Evolutionary conservation across 2,329 filamentous ascomycete genomes (phyloP), one percentile per base, ranked within the genome.

Genomic region (Neurospora sp.): DNA sequence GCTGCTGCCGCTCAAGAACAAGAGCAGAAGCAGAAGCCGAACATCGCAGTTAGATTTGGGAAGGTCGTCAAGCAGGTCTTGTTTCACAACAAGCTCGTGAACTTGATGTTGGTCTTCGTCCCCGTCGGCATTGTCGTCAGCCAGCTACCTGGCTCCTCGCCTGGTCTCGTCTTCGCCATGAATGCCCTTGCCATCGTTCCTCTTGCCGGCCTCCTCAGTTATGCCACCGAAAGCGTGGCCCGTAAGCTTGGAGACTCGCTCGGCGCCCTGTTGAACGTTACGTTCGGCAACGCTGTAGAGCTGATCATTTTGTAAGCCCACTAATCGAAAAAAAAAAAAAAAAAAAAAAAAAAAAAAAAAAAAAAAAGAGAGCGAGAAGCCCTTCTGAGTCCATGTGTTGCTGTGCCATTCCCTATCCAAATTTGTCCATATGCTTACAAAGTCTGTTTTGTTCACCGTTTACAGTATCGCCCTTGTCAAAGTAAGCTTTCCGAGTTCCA

Each of bases 211-310:
- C 80, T 93, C 68, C 82, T 93, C 74, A 89, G 88, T 75, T 89
- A 89, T 80, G 91, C 91, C 42, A 93, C 91, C 17, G 91, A 93
- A 80, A 90, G 88, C 70, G 91, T 93, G 70, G 90, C 91, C 67
- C 85, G 85, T 73, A 87, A 88, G 74, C 85, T 93, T 80, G 91
- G 91, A 68, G 91, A 93, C 77, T 90, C 90, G 3, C 82, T 92
- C 66, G 90, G 90, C 69, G 90, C 91, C 40, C 79, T 93, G 75
- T 85, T 93, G 77, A 93, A 93, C 76, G 89, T 93, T 71, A 92
- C 90, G 9, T 92, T 93, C 81, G 90, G 91, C 74, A 93, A 93
- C 78, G 90, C 91, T 28, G 91, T 93, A 33, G 91, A 93, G 79
- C 80, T 93, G 77, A 93, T 93, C 77, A 92, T 93, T 73, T 93